Evolutionary conservation across 2,329 filamentous ascomycete genomes (phyloP), one percentile per base, ranked within the genome.

Genomic region (Hypoxylon sp.): DNA sequence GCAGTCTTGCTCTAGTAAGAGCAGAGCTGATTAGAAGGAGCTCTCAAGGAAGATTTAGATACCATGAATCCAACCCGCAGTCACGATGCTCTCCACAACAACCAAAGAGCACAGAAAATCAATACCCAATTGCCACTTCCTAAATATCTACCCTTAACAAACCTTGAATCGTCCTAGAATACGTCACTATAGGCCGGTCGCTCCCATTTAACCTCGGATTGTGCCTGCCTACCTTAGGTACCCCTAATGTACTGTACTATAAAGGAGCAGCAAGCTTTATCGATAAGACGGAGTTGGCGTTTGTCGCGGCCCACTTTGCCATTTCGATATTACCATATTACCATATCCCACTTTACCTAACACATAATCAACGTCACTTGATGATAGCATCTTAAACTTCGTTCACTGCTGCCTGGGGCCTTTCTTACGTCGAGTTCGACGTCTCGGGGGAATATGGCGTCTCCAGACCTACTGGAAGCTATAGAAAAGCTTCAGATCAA

Each of bases 401-500:
- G 21, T 29, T 34, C 8, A n/a, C n/a, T 8, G 30, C n/a, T 21
- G 5, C 47, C 47, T 41, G 30, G 29, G 27, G 52, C 48, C 16
- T 48, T 27, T 61, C 54, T 46, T 47, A 19, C 16, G 14, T 67
- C 54, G 3, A 61, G 46, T 1, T 34, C 16, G 37, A 25, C 21
- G 23, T 50, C 47, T 43, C 51, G 59, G 65, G 45, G 30, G 60
- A 69, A 8, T 32, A 76, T 75, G 74, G 74, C 72, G 56, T 73
- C 70, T 46, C 51, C 72, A 25, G 76, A 78, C 50, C 78, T 90
- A 12, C 76, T 80, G 12, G 78, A 80, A 63, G 83, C 85, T 71
- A 80, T 90, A 57, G 79, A 82, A 57, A 78, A 81, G 74, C 81
- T 90, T 62, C 82, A 82, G 52, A 75, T 89, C 23, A 73, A 72